Percentiles rank a stretch among this genome's conserved stretches.
Conservation (phyloP, 2,329 filamentous ascomycete species). For the Fusarium decemcellulare region DNA sequence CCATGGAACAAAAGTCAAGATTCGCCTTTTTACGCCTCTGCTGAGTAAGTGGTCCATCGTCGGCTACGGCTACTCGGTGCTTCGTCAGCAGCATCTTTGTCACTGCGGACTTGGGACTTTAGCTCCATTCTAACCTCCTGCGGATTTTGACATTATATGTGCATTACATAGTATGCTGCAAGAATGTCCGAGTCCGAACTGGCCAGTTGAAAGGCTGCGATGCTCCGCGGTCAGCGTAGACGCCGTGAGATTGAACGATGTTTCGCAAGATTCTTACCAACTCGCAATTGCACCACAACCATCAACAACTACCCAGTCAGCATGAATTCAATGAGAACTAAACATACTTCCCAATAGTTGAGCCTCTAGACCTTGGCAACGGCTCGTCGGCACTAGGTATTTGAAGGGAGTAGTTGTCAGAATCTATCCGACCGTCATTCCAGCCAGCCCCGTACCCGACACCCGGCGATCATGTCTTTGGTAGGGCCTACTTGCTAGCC, state of each 20-base stretch:
- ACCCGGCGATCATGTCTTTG: background rate
- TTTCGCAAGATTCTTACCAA: too few relatives aligned
- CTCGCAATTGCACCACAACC: too few relatives aligned
- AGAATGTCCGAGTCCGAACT: background rate
- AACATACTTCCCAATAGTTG: background rate
- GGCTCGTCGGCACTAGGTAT: background rate
- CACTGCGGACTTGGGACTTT: background rate
- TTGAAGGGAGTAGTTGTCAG: constrained; percentile 1
- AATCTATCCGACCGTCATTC: constrained; percentile 1
- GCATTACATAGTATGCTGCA: background rate
- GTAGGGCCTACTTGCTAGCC: background rate
- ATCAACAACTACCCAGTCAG: background rate
- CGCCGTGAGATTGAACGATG: too few relatives aligned
- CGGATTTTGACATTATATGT: background rate
- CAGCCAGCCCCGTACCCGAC: background rate
- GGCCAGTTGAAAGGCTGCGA: background rate
- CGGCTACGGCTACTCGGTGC: constrained; percentile 2
- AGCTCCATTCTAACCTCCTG: background rate
- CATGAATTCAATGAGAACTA: background rate
- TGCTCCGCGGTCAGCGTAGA: too few relatives aligned
- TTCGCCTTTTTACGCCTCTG: background rate
- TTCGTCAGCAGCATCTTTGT: constrained; percentile 30
- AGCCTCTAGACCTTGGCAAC: background rate
- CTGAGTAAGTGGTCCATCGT: constrained; percentile 9
- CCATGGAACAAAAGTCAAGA: background rate